Base-by-base conservation (phyloP, 331 rosid genomes). In the Pyrus hybrid region DNA sequence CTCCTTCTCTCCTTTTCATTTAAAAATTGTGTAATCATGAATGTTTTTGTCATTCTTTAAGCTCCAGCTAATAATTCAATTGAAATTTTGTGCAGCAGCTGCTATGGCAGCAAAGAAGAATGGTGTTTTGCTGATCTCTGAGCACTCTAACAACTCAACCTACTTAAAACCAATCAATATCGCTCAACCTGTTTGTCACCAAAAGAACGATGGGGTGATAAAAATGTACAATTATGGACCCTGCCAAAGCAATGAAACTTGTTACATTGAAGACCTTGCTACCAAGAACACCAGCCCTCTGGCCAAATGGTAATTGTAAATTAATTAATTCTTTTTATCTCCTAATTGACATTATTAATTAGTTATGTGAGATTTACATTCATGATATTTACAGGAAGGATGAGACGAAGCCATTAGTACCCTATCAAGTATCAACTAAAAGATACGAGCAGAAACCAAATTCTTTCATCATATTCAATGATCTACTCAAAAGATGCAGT, bases 381-480 rank as follows among this genome's bases (percentile, higher is more conserved):
- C 12, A 25, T 62, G 21, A 17, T 60, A 12, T 74, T 7, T 26
- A 11, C 80, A 81, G 88, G 88, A 65, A 82, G 67, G 79, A 67
- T 63, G 68, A 63, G 41, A 29, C 7, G 70, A 80, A 65, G 78
- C 51, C 56, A 49, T 16, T 16, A 49, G 41, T 51, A 62, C 16
- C 63, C 5, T 22, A 20, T 71, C 72, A 33, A 71, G 79, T 33
- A 69, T 56, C 57, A 37, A 35, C 18, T 29, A 78, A 77, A 21
- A 63, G 73, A 3, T 60, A 66, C 78, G 86, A 83, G 56, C 80
- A 79, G 74, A 88, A 81, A 81, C 83, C 78, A 23, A 79, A 81
- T 63, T 72, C 91, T 32, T 88, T 72, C 85, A 81, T 90, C 74
- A 71, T 84, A 79, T 90, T 90, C 85, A 78, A 81, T 67, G 92